Conservation (phyloP, 805 yeast species). For the Saccharomycopsis fodiens region DNA sequence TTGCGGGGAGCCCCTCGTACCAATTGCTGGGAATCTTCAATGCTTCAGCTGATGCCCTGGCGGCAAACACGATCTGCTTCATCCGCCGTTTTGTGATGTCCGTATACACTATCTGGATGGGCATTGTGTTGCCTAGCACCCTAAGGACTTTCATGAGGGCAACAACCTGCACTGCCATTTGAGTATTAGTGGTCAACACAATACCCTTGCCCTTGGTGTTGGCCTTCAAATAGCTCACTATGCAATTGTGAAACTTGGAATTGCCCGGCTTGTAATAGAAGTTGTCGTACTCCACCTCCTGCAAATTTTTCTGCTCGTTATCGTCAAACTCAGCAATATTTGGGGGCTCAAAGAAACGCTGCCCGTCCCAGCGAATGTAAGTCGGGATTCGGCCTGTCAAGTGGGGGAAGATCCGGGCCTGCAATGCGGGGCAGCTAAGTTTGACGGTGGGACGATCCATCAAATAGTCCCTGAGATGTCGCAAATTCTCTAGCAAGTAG, state of each 20-base stretch:
- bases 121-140: conserved; percentile 28
- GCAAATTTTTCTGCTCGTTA: conserved; percentile 18
- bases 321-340: conserved; percentile 1
- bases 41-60: conserved; percentile 1
- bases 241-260: conserved; percentile 5
- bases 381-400: conserved; percentile 33
- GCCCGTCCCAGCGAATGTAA: conserved; percentile 36
- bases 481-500: conserved; percentile 11
- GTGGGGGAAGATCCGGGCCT: conserved; percentile 35
- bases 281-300: conserved; percentile 19
- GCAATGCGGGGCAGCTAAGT: conserved; percentile 20
- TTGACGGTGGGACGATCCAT: background rate
- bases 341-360: conserved; percentile 14
- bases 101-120: conserved; percentile 34
- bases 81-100: conserved; percentile 19
- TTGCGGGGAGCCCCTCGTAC: background rate
- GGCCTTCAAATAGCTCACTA: conserved; percentile 3
- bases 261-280: background rate
- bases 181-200: conserved; percentile 30
- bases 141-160: conserved; percentile 35
- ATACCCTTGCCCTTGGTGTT: conserved; percentile 30
- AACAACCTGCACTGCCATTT: conserved; percentile 25
- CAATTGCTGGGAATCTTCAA: conserved; percentile 1
- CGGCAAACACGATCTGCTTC: conserved; percentile 5
- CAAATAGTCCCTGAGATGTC: conserved; percentile 6